Base-by-base conservation (phyloP, 805 yeast species). In the Yarrowia deformans region DNA sequence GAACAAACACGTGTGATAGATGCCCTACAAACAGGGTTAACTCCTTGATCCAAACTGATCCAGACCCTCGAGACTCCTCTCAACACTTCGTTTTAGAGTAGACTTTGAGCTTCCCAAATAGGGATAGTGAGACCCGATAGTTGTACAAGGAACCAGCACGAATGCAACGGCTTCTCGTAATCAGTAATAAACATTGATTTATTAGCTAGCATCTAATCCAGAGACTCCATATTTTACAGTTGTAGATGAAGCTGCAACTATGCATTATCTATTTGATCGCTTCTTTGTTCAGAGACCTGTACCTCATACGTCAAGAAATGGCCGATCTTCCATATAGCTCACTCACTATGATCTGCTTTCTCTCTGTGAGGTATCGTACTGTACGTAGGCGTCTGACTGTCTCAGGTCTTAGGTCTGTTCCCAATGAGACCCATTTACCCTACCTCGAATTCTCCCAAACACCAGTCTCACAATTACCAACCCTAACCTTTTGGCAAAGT, bases 401-500 rank as follows among this genome's bases (percentile, higher is more conserved):
- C 29, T 23, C 29, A 23, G 29, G 29, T 23, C 29, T 23, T 4
- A 23, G 29, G 29, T 23, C 29, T 23, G 29, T 4, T 23, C 29
- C 29, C 29, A 23, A 23, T 23, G 29, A 23, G 29, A 23, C 29
- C 32, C 19, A 34, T 60, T 60, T 60, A 60, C 66, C 66, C 66
- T 43, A 32, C 52, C 46, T 10, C 13, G 7, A 18, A 19, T 3
- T 6, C 32, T 43, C 52, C 42, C 42, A n/a, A 12, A 49, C 14
- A 23, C 7, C 66, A 60, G 66, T 18, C 66, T 60, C 40, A 60
- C n/a, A 60, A 35, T 29, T 56, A 56, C 63, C 37, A 29, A 23
- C 66, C 66, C 66, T 60, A 43, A 60, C 66, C 66, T 16, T 9
- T 23, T 14, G 52, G 2, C 18, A 45, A 56, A 56, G 49, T 56